Base-by-base conservation (phyloP, 208 protist genomes). In the Trypanosoma boissoni region DNA sequence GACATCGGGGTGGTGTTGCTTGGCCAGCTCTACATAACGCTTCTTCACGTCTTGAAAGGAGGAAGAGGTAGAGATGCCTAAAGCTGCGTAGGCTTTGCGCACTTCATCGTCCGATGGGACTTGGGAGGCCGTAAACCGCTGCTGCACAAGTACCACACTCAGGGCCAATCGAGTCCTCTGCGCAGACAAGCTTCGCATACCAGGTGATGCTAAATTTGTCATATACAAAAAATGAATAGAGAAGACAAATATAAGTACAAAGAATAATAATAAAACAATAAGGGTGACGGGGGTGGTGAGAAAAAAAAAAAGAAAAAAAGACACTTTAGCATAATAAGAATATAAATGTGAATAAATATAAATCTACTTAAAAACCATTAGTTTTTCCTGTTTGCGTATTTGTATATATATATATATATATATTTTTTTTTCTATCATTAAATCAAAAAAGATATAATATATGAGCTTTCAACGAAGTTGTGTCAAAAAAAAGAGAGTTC, bases 1-100 rank as follows among this genome's bases (percentile, higher is more conserved):
- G 6, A 95, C 80, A 50, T 96, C 90, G 0, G 90, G 90, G 73
- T 96, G 90, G 56, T 96, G 86, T 62, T 88, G 61, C 69, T 94
- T 96, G 10, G 86, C 90, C 10, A 96, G 75, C 27, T 78, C 74
- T 2, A 89, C 67, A 53, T 94, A 96, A 21, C 74, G 66, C 58
- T 83, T 79, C 57, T 91, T 92, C n/a, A 96, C 74, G 41, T 92
- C 87, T 2, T 71, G 46, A 42, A 86, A 78, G 0, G 79, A 43
- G 20, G 68, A 62, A 1, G 68, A 74, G 21, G 57, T 44, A 23
- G 67, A 42, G 31, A 89, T 69, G n/a, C 88, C 88, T 3, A 95
- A 73, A 20, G 80, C 72, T 34, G 75, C 72, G 65, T 84, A 95
- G 21, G 88, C 88, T 58, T 59, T 61, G 2, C 68, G 65, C 43